Conservation (phyloP, 1,284 basidiomycete species). For the Pterulicium gracile region DNA sequence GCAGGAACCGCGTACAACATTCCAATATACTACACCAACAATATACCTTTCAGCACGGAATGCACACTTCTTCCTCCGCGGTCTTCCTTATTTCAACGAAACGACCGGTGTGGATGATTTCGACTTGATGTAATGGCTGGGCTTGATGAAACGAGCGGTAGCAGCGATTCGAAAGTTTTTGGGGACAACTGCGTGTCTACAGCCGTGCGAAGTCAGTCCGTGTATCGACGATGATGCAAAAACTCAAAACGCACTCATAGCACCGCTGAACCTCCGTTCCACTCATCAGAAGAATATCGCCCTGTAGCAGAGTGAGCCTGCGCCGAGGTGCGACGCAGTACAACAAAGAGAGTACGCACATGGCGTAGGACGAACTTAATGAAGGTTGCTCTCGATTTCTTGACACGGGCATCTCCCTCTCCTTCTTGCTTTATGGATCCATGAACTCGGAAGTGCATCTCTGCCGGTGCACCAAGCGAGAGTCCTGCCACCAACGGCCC, state of each 20-base stretch:
- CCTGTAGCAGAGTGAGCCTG: slow-evolving; percentile 28
- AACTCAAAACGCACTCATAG: slow-evolving; percentile 46
- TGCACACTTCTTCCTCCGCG: too few relatives aligned
- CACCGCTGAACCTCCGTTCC: slow-evolving; percentile 50
- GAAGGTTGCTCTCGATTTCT: neutral
- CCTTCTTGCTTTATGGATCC: slow-evolving; percentile 19
- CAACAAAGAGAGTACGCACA: slow-evolving; percentile 29
- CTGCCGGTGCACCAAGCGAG: slow-evolving; percentile 58
- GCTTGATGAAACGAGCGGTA: slow-evolving; percentile 31
- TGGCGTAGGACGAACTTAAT: slow-evolving; percentile 44
- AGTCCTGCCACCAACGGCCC: slow-evolving; percentile 64
- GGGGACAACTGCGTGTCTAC: slow-evolving; percentile 37
- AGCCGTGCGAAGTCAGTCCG: slow-evolving; percentile 4
- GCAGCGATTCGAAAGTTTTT: slow-evolving; percentile 38
- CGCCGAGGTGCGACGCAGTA: neutral
- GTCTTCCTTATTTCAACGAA: too few relatives aligned
- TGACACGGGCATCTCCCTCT: neutral
- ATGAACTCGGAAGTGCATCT: slow-evolving; percentile 62
- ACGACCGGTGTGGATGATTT: neutral
- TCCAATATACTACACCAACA: too few relatives aligned
- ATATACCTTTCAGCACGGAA: too few relatives aligned
- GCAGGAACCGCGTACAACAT: too few relatives aligned
- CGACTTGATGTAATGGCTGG: slow-evolving; percentile 4
- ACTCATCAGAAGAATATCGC: slow-evolving; percentile 68
- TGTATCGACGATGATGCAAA: neutral